Evolutionary conservation across 2,329 filamentous ascomycete species (phyloP), one percentile per base, ranked within the genome.

Genomic region (Thielaviopsis musarum): DNA sequence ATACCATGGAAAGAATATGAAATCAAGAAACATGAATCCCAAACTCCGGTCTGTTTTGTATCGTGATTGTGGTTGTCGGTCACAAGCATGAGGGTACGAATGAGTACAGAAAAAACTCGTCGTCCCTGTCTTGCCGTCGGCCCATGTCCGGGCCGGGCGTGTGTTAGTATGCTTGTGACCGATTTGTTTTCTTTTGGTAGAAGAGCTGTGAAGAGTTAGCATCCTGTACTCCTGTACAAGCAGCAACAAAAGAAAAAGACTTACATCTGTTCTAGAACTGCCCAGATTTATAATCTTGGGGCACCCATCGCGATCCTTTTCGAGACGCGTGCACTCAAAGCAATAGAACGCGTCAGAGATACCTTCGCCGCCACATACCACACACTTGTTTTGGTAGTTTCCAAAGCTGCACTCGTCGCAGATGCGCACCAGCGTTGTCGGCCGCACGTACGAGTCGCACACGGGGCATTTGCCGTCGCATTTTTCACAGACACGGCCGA

Each of bases 381-480:
- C 90, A 71, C 93, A 98, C 74, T 98, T 98, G 77, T 98, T 98
- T 76, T 97, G 93, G 77, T 96, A 98, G 79, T 98, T 98, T 69
- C 93, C 93, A 72, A 98, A 98, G 70, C 88, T 91, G 79, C 93
- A 98, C 75, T 98, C 93, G 77, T 98, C 93, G 78, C 93, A 98
- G 76, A 98, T 97, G 69, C 91, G 89, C 62, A 95, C 93, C 60
- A 97, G 85, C 9, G 93, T 97, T 28, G 93, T 98, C 13, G 93
- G 93, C 17, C 93, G 91, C 64, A 98, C 93, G 80, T 98, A 98
- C 63, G 88, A 95, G 72, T 98, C 93, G 82, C 93, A 98, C 63
- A 98, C 91, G 65, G 93, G 93, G 69, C 93, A 98, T 77, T 98
- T 98, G 73, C 93, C 93, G 76, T 98, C 93, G 78, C 93, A 98